phyloP scores from a whole-genome alignment of 768 basidiomycete genomes.

The Leucogyrophana mollusca region DNA sequence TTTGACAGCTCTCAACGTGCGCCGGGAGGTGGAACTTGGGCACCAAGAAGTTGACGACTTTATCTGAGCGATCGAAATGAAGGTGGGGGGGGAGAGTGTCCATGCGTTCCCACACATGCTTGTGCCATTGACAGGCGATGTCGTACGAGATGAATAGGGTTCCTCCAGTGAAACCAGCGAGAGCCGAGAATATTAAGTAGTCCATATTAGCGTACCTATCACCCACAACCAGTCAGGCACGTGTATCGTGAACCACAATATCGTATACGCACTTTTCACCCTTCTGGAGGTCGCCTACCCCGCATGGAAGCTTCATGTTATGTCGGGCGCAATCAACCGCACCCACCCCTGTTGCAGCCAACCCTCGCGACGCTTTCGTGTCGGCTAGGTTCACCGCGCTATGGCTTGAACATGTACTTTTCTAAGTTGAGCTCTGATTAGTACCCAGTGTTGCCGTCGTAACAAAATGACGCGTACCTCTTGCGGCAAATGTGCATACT shows the following conservation, averaged over 20 bases:
- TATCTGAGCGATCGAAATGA: not conserved
- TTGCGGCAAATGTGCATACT: conserved; percentile 7
- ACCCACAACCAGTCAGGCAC: not conserved
- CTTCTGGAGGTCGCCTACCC: not conserved
- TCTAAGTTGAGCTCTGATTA: too few species aligned
- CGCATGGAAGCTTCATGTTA: conserved; percentile 16
- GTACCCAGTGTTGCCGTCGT: too few species aligned
- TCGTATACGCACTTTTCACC: not conserved
- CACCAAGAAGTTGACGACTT: conserved; percentile 9
- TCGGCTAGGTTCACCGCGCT: not conserved
- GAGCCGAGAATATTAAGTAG: conserved; percentile 7
- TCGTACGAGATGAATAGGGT: conserved; percentile 11
- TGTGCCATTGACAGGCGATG: conserved; percentile 17
- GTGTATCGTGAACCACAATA: too few species aligned
- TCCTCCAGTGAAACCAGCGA: not conserved
- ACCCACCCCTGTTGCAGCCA: conserved; percentile 1
- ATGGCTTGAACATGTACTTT: not conserved
- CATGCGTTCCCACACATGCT: conserved; percentile 8
- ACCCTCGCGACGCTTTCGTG: not conserved
- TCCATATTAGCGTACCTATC: conserved; percentile 18
- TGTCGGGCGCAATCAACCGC: conserved; percentile 3
- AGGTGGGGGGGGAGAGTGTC: not conserved
- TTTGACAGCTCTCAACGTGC: conserved; percentile 12
- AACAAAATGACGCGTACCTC: too few species aligned
- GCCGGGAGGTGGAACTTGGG: conserved; percentile 19